Evolutionary conservation across 805 yeast species (phyloP).

Genomic region (Metschnikowia cubensis): DNA sequence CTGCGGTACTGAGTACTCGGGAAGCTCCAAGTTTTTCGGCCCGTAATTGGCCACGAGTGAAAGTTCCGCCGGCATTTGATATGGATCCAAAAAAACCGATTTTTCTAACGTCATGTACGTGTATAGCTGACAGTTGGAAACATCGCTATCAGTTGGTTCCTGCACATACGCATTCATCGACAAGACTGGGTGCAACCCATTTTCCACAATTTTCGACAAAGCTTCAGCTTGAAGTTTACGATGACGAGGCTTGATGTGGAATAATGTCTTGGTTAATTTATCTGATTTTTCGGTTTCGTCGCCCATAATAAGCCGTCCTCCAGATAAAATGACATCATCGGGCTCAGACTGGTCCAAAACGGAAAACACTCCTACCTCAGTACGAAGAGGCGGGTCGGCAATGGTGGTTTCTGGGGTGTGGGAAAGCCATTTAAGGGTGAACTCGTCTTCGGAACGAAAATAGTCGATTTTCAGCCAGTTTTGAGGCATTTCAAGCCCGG

Average conservation of each 20-base stretch:
- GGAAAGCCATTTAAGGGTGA: slow-evolving; percentile 7
- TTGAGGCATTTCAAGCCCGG: neutral
- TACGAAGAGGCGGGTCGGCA: slow-evolving; percentile 7
- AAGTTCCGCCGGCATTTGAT: slow-evolving; percentile 28
- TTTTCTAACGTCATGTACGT: slow-evolving; percentile 30
- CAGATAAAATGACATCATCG: slow-evolving; percentile 36
- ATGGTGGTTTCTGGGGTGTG: neutral
- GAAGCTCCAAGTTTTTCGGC: slow-evolving; percentile 35
- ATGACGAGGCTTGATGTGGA: slow-evolving; percentile 41
- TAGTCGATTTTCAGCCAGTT: slow-evolving; percentile 15
- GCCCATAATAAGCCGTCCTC: slow-evolving; percentile 30
- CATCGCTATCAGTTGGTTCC: slow-evolving; percentile 22
- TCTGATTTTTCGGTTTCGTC: slow-evolving; percentile 10
- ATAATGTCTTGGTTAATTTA: slow-evolving; percentile 29
- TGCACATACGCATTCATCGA: slow-evolving; percentile 10
- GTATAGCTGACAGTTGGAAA: slow-evolving; percentile 28
- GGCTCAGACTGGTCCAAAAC: slow-evolving; percentile 24
- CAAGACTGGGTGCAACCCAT: slow-evolving; percentile 39
- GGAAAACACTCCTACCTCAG: slow-evolving; percentile 38
- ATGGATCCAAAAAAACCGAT: slow-evolving; percentile 36
- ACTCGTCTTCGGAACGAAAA: slow-evolving; percentile 2
- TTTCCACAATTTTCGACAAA: slow-evolving; percentile 11
- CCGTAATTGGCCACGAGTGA: slow-evolving; percentile 28
- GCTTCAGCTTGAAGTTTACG: slow-evolving; percentile 11
- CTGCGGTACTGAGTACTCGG: slow-evolving; percentile 31